These are phyloP conservation scores for Colletotrichum caudatum DNA, from an alignment of 2,329 filamentous ascomycete species.

Conservation along the genomic window DNA sequence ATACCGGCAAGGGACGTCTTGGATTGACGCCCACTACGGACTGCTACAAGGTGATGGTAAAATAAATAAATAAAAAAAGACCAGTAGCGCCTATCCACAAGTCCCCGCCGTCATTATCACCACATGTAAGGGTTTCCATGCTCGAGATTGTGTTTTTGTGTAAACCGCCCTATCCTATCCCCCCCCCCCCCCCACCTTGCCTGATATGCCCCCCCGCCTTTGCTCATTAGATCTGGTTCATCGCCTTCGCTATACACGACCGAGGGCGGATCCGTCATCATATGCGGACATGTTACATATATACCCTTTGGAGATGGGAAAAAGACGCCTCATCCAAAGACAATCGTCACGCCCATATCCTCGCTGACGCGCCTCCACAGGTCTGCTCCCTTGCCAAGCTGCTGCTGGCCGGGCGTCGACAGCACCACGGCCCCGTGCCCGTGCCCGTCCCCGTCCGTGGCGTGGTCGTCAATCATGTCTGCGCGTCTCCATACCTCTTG, in stretches of 20 bases:
- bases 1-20: neutral
- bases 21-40: neutral
- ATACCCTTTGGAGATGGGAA: too few species aligned
- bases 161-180: constrained; percentile 23
- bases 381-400: constrained; percentile 50
- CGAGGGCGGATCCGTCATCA: neutral
- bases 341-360: constrained; percentile 69
- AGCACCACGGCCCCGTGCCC: constrained; percentile 18
- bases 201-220: neutral
- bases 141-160: constrained; percentile 17
- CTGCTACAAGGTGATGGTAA: neutral
- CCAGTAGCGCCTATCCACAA: constrained; percentile 16
- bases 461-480: constrained; percentile 52
- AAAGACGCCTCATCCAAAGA: constrained; percentile 65
- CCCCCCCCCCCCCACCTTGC: neutral
- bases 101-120: neutral
- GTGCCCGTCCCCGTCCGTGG: constrained; percentile 32
- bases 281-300: neutral
- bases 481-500: constrained; percentile 71
- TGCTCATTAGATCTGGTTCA: constrained; percentile 19
- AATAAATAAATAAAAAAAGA: neutral
- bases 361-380: constrained; percentile 69
- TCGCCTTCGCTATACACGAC: neutral
- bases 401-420: constrained; percentile 34
- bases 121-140: neutral